Percentiles rank a stretch among this genome's conserved stretches.
phyloP scores from a whole-genome alignment of 176 grass and related monocot genomes.

The Rhynchospora tenuis region DNA sequence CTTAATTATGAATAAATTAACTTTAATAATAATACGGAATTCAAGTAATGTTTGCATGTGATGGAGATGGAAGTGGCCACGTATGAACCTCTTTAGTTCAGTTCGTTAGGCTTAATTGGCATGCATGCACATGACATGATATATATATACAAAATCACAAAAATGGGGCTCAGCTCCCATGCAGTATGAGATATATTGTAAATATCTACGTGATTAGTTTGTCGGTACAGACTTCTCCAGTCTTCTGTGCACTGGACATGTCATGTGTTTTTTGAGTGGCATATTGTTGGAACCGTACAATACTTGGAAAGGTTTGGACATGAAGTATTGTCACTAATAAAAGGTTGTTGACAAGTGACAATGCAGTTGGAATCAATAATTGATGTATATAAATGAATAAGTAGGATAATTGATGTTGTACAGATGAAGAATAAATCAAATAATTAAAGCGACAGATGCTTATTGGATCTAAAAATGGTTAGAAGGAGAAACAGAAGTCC shows the following conservation, averaged over 20 bases:
- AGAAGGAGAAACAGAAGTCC: no score
- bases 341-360: background rate
- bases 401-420: background rate
- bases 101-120: constrained; percentile 1
- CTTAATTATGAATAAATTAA: background rate
- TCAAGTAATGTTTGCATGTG: constrained; percentile 13
- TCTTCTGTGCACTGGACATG: background rate
- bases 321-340: background rate
- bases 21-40: background rate
- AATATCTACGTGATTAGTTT: background rate
- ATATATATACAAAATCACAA: background rate
- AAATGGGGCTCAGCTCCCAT: background rate
- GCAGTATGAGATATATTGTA: background rate
- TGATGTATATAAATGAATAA: background rate
- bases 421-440: background rate
- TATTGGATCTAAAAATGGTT: background rate
- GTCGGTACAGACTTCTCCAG: background rate
- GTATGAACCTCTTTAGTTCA: constrained; percentile 13
- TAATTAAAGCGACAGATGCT: background rate
- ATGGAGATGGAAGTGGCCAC: background rate
- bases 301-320: background rate
- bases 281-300: background rate
- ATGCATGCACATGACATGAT: constrained; percentile 16
- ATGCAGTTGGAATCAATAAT: background rate
- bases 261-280: background rate